phyloP scores from a whole-genome alignment of 2,329 filamentous ascomycete species.

The Dactylellina leptospora region DNA sequence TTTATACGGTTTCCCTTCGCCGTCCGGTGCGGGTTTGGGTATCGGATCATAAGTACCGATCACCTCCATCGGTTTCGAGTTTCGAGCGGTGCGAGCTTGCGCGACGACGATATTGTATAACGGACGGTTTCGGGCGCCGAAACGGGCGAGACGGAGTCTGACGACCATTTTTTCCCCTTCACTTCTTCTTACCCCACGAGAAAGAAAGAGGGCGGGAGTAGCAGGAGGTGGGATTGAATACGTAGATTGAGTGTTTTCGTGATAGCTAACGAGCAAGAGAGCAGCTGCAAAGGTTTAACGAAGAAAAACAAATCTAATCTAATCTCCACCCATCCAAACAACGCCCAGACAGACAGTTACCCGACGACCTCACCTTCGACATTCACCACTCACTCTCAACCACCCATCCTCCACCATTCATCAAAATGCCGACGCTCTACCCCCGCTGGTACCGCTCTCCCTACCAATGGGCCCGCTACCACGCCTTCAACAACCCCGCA shows the following conservation, averaged over 20 bases:
- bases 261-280: too few relatives aligned
- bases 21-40: conserved; percentile 70
- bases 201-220: not conserved
- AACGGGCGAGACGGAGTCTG: conserved; percentile 90
- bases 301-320: conserved; percentile 45
- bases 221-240: not conserved
- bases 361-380: conserved; percentile 1
- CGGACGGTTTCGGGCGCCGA: conserved; percentile 85
- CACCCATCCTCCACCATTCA: conserved; percentile 4
- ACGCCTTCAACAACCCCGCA: conserved; percentile 84
- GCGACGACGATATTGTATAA: conserved; percentile 98
- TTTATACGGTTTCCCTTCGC: conserved; percentile 78
- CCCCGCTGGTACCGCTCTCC: conserved; percentile 86
- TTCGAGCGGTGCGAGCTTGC: conserved; percentile 89
- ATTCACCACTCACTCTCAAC: not conserved
- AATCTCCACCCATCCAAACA: not conserved
- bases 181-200: too few relatives aligned
- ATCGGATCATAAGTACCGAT: conserved; percentile 79
- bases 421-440: conserved; percentile 68
- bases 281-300: too few relatives aligned
- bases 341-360: not conserved
- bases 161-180: conserved; percentile 83
- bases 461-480: conserved; percentile 85
- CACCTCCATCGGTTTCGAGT: conserved; percentile 90
- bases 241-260: too few relatives aligned